Base-by-base conservation (phyloP, 1,139 yeast genomes). In the Yamadazyma jaroonii region DNA sequence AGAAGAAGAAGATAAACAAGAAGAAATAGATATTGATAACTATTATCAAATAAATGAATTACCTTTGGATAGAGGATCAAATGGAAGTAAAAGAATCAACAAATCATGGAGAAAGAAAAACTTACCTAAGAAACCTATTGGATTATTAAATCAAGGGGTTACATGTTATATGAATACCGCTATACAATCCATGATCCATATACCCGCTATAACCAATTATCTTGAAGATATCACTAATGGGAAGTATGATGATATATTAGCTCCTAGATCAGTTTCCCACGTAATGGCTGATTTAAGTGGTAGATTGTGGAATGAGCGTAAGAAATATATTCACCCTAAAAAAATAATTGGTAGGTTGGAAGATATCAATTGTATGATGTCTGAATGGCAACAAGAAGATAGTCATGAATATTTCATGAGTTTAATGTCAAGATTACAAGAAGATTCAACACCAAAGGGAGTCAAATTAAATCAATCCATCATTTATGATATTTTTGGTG, bases 121-220 rank as follows among this genome's bases (percentile, higher is more conserved):
- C 32, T 67, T 73, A 23, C 51, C 49, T 7, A 52, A 54, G 24
- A 61, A 59, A 39, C 95, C 97, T 1, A 68, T 81, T 20, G 98
- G 98, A 0, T 68, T 92, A 38, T 62, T 86, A 40, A 92, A 92
- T 58, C 90, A 84, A 47, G 97, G 97, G 22, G 97, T 92, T 31
- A 92, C 97, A 3, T 92, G 98, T 58, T 92, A 90, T 61, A 89
- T 92, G 79, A 92, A 92, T 59, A 83, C 96, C 2, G 97, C 97
- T 3, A 81, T 92, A 31, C 98, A 92, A 62, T 81, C 95, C 1
- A 65, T 92, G 66, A 60, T 90, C 29, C 98, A 92, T 54, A 79
- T 89, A 14, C 97, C 98, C 3, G 95, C 97, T 2, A 62, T 92
- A 41, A 89, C 85, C 48, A 92, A 87, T 54, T 92, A 90, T 56